Base-by-base conservation (phyloP, 2,329 filamentous ascomycete species). In the Alternaria burnsii region DNA sequence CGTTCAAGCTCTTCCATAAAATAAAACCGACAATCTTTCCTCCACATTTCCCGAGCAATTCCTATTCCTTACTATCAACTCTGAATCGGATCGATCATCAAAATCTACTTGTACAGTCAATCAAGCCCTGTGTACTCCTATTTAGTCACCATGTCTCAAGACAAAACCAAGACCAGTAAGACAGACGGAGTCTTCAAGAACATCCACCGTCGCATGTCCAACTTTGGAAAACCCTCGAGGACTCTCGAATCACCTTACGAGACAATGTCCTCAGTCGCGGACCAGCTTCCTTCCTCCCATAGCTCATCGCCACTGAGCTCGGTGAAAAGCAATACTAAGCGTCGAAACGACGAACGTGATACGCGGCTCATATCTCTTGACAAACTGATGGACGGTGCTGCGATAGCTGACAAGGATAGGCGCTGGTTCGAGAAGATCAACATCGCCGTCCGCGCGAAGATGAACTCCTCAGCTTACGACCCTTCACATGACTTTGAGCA, bases 401-500 rank as follows among this genome's bases (percentile, higher is more conserved):
- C 10, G 11, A 22, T 55, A 11, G 22, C 20, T 2, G 42, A 55
- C 0, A 55, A 46, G 11, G 32, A 52, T 16, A 43, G 20, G 22
- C 20, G 5, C 12, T 58, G 67, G 58, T 74, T 71, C 26, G 42
- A 48, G 24, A 61, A 57, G 24, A 65, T 72, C 72, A 81, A 84
- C 42, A 32, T 58, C 11, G 61, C 59, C 6, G 65, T 71, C 11
- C 55, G 62, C n/a, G 36, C 46, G 2, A 60, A 66, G 48, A 70
- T 69, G 56, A 93, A 91, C 82, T 94, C 94, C 89, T 83, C 87
- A 46, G 83, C 86, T 64, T 92, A 92, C 79, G 92, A 96, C 78
- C 86, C 88, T 47, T 94, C 91, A 3, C 93, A 97, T 81, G 91
- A 96, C 81, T 95, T 91, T 82, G 83, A 87, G 63, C 93, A 97